Percentiles rank a stretch among this genome's conserved stretches.
These are phyloP conservation scores for Chrysosporium keratinophilum DNA, from an alignment of 2,329 filamentous ascomycete genomes.

Conservation along the genomic window DNA sequence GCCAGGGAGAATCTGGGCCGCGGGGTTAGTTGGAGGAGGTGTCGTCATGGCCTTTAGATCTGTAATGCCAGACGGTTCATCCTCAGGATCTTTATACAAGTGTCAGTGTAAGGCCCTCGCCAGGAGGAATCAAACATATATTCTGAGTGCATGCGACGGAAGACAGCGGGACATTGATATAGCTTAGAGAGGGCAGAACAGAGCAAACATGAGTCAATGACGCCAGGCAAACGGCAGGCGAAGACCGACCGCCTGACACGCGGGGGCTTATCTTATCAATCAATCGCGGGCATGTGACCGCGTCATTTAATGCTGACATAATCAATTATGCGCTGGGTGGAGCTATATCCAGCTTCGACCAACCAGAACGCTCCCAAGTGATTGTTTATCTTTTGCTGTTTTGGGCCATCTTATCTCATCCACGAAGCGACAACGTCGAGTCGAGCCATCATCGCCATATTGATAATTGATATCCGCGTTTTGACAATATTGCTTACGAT, in stretches of 20 bases:
- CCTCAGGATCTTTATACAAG: neutral
- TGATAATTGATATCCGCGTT: neutral
- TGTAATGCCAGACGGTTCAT: neutral
- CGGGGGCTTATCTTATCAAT: neutral
- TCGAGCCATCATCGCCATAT: neutral
- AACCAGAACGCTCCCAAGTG: conserved; percentile 6
- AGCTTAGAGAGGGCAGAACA: neutral
- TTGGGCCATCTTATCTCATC: conserved; percentile 10
- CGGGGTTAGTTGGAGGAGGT: conserved; percentile 15
- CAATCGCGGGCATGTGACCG: neutral
- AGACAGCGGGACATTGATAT: neutral
- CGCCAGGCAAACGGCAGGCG: neutral
- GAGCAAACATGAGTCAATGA: neutral
- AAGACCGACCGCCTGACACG: neutral
- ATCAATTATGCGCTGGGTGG: neutral
- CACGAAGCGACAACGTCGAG: neutral
- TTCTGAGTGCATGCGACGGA: neutral
- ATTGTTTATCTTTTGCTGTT: conserved; percentile 17
- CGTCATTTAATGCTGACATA: conserved; percentile 8
- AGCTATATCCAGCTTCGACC: neutral
- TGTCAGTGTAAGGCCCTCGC: neutral
- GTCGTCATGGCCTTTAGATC: conserved; percentile 26
- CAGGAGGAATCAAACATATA: neutral
- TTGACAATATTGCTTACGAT: neutral
- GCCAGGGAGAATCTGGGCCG: conserved; percentile 56